Base-by-base conservation (phyloP, 345 rosid species). In the Gossypium mustelinum region DNA sequence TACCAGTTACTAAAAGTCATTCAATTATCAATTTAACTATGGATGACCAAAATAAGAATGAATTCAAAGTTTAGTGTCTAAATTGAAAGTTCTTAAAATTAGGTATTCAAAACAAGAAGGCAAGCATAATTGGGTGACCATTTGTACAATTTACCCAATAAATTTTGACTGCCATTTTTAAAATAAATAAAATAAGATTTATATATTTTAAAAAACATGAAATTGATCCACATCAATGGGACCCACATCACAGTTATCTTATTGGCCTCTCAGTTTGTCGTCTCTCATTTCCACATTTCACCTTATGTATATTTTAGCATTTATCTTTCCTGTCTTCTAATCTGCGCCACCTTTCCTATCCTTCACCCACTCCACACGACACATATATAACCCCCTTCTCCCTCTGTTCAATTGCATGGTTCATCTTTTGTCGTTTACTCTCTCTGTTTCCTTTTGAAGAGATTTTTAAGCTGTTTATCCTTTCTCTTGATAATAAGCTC, bases 171-270 rank as follows among this genome's bases (percentile, higher is more conserved):
- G 6, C 39, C 39, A 4, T 51, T 51, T 52, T 51, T 4, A 17
- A 14, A 51, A 52, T 52, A 52, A 17, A 16, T 54, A 1, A 45
- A 34, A 34, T 45, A 45, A 45, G 10, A 45, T 8, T 8, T 45
- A 45, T 8, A 1, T 8, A 45, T 45, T 45, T 45, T 45, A 9
- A 55, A 55, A 55, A 55, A 55, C 3, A 55, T 52, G 57, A 16
- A 7, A 52, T 18, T 52, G 51, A 72, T 74, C 73, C 68, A 74
- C 78, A 39, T 64, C 77, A 7, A 2, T 0, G n/a, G 75, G 78
- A 79, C 84, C 66, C 86, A 83, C 80, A 73, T 39, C 66, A 76
- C 79, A 82, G 84, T 83, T 80, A 61, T 75, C 82, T 82, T 4
- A 82, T 84, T 75, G 84, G 85, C 80, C 55, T 39, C 47, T 8